Percentiles rank a stretch among this genome's conserved stretches.
Evolutionary conservation across 163 green algal species (phyloP).

Genomic region (Chlorella variabilis): DNA sequence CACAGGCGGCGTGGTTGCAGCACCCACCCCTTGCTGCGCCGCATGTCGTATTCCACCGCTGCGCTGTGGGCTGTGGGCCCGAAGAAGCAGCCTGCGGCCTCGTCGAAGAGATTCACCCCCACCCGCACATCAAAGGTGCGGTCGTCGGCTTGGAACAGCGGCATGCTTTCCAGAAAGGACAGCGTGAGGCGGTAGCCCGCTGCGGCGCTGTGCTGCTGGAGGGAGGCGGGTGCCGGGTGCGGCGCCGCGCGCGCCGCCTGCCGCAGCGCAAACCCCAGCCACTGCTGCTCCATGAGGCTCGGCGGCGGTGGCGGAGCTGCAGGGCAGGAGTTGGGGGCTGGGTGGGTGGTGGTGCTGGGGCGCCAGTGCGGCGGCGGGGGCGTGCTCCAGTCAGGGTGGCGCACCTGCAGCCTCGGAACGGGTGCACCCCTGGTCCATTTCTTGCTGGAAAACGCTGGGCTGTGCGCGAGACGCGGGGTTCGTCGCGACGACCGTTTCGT

Average conservation of each 20-base stretch:
- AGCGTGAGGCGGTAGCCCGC: constrained; percentile 8
- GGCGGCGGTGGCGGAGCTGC: too few relatives aligned
- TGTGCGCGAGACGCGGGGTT: too few relatives aligned
- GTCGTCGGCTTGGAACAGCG: constrained; percentile 22
- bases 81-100: constrained; percentile 21
- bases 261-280: constrained; percentile 11
- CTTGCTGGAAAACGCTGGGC: too few relatives aligned
- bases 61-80: constrained; percentile 7
- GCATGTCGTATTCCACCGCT: constrained; percentile 26
- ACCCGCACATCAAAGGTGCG: constrained; percentile 15
- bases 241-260: constrained; percentile 7
- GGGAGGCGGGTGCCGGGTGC: not conserved
- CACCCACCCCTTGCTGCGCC: constrained; percentile 28
- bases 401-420: too few relatives aligned
- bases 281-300: constrained; percentile 12
- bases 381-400: too few relatives aligned
- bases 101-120: constrained; percentile 25
- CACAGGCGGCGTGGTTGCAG: too few relatives aligned
- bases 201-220: not conserved
- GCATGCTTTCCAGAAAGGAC: constrained; percentile 8
- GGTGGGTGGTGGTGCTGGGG: too few relatives aligned
- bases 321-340: too few relatives aligned
- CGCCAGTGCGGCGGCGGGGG: too few relatives aligned
- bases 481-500: too few relatives aligned
- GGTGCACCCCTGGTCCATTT: too few relatives aligned